Evolutionary conservation across 345 rosid species (phyloP).

Genomic region (Camelina neglecta): DNA sequence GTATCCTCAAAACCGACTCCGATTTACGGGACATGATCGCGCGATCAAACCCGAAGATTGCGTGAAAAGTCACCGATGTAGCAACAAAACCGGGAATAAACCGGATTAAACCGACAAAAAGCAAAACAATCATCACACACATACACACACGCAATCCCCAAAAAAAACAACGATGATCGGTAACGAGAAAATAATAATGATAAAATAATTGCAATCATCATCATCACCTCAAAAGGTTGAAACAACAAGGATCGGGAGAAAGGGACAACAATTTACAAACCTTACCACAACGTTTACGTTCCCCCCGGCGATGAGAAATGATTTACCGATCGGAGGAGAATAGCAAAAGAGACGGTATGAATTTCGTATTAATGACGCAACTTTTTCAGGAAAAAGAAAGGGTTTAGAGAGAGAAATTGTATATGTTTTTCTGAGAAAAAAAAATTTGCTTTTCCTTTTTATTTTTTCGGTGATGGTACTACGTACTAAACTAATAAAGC

Average conservation of each 20-base stretch:
- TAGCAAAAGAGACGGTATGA: constrained; percentile 33
- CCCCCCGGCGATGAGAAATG: constrained; percentile 6
- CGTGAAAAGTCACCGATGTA: constrained; percentile 29
- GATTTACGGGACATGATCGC: constrained; percentile 17
- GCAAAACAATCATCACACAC: constrained; percentile 17
- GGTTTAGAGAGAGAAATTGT: constrained; percentile 36
- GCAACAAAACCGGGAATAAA: neutral
- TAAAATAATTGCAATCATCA: neutral
- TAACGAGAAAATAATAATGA: neutral
- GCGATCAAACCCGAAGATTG: constrained; percentile 22
- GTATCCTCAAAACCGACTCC: constrained; percentile 8
- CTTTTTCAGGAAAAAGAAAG: neutral
- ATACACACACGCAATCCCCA: neutral
- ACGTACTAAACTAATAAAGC: neutral
- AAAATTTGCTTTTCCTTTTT: neutral
- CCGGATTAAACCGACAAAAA: constrained; percentile 12
- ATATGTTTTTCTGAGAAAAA: neutral
- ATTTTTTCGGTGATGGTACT: neutral
- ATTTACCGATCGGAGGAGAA: constrained; percentile 25
- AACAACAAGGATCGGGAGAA: constrained; percentile 36
- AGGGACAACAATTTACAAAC: neutral
- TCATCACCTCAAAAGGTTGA: constrained; percentile 6
- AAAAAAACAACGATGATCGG: constrained; percentile 24
- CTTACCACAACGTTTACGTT: constrained; percentile 24
- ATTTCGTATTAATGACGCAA: constrained; percentile 33